phyloP scores from a whole-genome alignment of 768 basidiomycete genomes.

The Phylloporus sp. region DNA sequence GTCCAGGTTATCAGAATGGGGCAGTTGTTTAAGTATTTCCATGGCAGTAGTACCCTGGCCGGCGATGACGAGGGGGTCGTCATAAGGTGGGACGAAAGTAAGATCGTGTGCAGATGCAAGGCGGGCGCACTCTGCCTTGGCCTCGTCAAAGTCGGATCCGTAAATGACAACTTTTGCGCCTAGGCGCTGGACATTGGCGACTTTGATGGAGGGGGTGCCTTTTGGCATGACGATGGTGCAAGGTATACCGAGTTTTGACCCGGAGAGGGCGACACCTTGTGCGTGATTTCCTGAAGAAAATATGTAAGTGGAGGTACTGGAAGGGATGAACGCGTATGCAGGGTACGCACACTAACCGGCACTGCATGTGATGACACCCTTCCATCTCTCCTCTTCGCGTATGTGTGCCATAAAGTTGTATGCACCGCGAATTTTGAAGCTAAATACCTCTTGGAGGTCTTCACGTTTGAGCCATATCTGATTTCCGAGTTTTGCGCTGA shows the following conservation, averaged over 20 bases:
- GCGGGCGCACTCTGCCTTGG: conserved; percentile 89
- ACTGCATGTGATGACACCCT: conserved; percentile 96
- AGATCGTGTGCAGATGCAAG: conserved; percentile 73
- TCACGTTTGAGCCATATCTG: conserved; percentile 96
- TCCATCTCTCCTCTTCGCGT: conserved; percentile 86
- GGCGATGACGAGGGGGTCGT: conserved; percentile 94
- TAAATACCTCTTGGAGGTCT: conserved; percentile 95
- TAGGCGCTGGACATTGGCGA: conserved; percentile 88
- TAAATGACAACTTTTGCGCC: conserved; percentile 93
- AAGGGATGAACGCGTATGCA: conserved; percentile 12
- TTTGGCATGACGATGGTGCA: conserved; percentile 99
- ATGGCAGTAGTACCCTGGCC: conserved; percentile 94
- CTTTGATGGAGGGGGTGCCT: conserved; percentile 94
- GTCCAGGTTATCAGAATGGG: conserved; percentile 69
- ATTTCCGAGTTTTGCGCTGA: conserved; percentile 85
- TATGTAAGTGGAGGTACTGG: background rate
- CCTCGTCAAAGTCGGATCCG: conserved; percentile 92
- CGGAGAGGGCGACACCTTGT: conserved; percentile 97
- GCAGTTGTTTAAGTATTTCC: conserved; percentile 89
- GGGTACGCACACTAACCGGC: conserved; percentile 80
- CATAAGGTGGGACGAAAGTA: conserved; percentile 93
- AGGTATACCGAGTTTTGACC: conserved; percentile 77
- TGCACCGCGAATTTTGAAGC: conserved; percentile 97
- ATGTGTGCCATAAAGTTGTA: conserved; percentile 98
- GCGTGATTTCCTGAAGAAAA: conserved; percentile 83